Conservation (phyloP, 1,139 yeast genomes). For the Oligophagozyma castellii region DNA sequence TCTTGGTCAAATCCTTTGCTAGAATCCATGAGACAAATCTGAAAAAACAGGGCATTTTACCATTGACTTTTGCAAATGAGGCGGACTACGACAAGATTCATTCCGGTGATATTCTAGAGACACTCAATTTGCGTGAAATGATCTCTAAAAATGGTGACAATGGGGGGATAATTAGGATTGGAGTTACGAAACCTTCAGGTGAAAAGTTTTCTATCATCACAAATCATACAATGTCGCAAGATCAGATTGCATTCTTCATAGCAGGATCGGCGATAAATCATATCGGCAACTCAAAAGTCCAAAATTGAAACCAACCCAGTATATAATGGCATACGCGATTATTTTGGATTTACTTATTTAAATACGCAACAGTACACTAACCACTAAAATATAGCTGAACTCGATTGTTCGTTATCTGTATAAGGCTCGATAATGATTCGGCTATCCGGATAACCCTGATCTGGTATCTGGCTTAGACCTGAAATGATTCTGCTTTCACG, state of each 20-base stretch:
- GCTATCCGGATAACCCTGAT: too few species aligned
- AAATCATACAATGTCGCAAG: constrained; percentile 93
- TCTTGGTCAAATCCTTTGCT: constrained; percentile 90
- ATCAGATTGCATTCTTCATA: constrained; percentile 88
- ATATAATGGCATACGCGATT: too few species aligned
- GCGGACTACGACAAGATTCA: constrained; percentile 70
- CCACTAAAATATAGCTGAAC: too few species aligned
- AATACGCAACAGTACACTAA: too few species aligned
- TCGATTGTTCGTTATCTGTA: too few species aligned
- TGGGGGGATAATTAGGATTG: constrained; percentile 64
- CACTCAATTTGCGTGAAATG: constrained; percentile 67
- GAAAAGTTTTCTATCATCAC: constrained; percentile 54
- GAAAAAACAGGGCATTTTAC: constrained; percentile 94
- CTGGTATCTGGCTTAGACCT: too few species aligned
- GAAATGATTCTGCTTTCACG: too few species aligned
- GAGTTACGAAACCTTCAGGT: constrained; percentile 67
- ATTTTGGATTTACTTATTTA: too few species aligned
- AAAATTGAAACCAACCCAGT: too few species aligned
- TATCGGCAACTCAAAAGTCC: constrained; percentile 57
- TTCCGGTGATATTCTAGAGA: constrained; percentile 68
- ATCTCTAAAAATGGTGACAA: constrained; percentile 70
- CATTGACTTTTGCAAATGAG: constrained; percentile 81
- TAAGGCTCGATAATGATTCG: too few species aligned
- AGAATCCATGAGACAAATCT: constrained; percentile 87
- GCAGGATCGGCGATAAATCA: constrained; percentile 95